Evolutionary conservation across 768 basidiomycete genomes (phyloP).

Genomic region (Mrakia hoshinonis): DNA sequence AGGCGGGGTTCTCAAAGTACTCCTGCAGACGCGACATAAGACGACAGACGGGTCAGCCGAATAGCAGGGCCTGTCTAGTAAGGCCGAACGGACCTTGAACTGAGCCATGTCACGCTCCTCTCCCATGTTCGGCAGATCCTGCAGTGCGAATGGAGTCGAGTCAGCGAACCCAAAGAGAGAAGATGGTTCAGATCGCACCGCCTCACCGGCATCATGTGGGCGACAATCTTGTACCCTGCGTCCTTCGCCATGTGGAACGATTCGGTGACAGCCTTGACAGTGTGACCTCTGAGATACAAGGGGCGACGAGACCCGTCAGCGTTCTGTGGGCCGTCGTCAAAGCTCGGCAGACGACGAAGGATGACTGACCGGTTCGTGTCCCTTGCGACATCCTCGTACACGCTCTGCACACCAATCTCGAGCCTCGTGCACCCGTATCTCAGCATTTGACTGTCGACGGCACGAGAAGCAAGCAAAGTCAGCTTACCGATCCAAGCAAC

Average conservation of each 20-base stretch:
- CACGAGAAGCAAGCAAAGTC: background rate
- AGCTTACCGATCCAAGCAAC: background rate
- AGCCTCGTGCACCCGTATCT: conserved; percentile 97
- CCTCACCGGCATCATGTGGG: conserved; percentile 71
- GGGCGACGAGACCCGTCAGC: background rate
- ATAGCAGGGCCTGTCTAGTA: conserved; percentile 55
- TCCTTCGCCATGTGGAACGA: conserved; percentile 97
- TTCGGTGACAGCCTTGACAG: conserved; percentile 91
- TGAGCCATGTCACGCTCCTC: conserved; percentile 95
- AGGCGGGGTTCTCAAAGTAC: conserved; percentile 97
- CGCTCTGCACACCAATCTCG: conserved; percentile 97
- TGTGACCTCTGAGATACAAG: conserved; percentile 55
- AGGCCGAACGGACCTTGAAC: conserved; percentile 55
- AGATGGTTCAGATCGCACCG: background rate
- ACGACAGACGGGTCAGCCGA: conserved; percentile 43
- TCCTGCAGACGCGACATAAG: conserved; percentile 44
- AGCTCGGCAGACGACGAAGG: too few species aligned
- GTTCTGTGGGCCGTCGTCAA: too few species aligned
- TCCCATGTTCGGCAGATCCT: conserved; percentile 90
- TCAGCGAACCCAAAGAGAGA: too few species aligned
- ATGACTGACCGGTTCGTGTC: conserved; percentile 70
- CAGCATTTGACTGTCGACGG: conserved; percentile 73
- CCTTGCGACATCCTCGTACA: conserved; percentile 97
- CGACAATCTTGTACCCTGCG: conserved; percentile 98
- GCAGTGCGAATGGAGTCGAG: too few species aligned